Evolutionary conservation across 1,284 basidiomycete genomes (phyloP).

Genomic region (Salmacisia buchloeana): DNA sequence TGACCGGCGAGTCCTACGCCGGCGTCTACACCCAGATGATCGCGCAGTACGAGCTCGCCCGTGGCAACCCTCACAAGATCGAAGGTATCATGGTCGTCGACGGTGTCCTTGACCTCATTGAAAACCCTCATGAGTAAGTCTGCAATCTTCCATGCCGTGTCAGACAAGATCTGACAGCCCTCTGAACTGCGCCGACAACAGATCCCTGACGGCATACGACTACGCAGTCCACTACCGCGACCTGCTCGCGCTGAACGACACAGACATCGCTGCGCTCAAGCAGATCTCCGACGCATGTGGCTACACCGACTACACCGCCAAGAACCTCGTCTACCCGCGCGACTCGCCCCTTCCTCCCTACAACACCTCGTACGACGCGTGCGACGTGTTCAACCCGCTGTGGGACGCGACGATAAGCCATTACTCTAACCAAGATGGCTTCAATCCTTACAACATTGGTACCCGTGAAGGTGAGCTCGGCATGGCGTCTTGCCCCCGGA

Average conservation of each 20-base stretch:
- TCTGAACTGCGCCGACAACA: too few relatives aligned
- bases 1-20: conserved; percentile 9
- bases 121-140: conserved; percentile 25
- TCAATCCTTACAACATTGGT: too few relatives aligned
- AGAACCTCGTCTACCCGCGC: conserved; percentile 10
- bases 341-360: conserved; percentile 5
- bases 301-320: neutral
- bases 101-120: too few relatives aligned
- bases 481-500: too few relatives aligned
- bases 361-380: neutral
- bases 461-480: too few relatives aligned
- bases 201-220: too few relatives aligned
- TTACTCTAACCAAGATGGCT: neutral
- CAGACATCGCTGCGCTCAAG: neutral
- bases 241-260: neutral
- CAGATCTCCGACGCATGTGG: neutral
- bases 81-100: conserved; percentile 27
- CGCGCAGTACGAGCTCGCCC: conserved; percentile 8
- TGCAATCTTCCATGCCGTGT: too few relatives aligned
- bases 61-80: too few relatives aligned
- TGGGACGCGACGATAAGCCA: neutral
- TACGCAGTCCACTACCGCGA: neutral
- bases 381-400: neutral
- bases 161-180: neutral
- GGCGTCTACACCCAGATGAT: neutral